Base-by-base conservation (phyloP, 2,329 filamentous ascomycete genomes). In the Fragosphaeria purpurea region DNA sequence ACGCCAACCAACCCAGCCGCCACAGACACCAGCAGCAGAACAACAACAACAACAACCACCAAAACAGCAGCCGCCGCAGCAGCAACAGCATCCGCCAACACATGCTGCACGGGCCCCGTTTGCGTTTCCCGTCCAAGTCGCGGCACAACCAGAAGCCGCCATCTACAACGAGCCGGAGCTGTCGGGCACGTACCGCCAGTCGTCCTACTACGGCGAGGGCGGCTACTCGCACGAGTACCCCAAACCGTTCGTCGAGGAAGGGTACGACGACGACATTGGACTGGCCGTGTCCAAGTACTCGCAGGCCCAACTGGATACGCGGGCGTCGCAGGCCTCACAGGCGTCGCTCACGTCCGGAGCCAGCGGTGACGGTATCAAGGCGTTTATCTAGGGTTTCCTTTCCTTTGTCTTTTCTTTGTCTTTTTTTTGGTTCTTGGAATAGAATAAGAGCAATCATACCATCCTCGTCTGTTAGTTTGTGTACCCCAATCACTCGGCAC, bases 231-330 rank as follows among this genome's bases (percentile, higher is more conserved):
- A 46, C 46, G 51, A 53, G 39, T 53, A 53, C 48, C 51, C 51
- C 34, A 39, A 45, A 7, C 51, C 48, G 32, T 53, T 53, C 48
- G 40, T 51, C 5, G 46, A 30, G 5, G 50, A 34, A 5, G 40
- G 30, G 4, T 5, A 32, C 9, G 39, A 11, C 8, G 40, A 31
- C 9, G 44, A 22, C 44, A 50, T 55, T 13, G 53, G 53, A n/a
- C 12, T 53, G 39, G 53, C 55, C 10, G 50, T 57, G 38, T 55
- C 53, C 42, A 45, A 46, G 44, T 57, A 55, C 43, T 44, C 55
- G 10, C 48, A 53, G 32, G 39, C 51, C 22, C 45, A 48, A 31
- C 30, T 53, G 44, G 45, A 12, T 1, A 53, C 55, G 46, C 54
- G 44, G 39, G 46, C 42, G 41, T 55, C 55, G 13, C n/a, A 22